These are phyloP conservation scores for Nepenthes mirabilis DNA, from an alignment of 148 eudicot species.

Conservation along the genomic window DNA sequence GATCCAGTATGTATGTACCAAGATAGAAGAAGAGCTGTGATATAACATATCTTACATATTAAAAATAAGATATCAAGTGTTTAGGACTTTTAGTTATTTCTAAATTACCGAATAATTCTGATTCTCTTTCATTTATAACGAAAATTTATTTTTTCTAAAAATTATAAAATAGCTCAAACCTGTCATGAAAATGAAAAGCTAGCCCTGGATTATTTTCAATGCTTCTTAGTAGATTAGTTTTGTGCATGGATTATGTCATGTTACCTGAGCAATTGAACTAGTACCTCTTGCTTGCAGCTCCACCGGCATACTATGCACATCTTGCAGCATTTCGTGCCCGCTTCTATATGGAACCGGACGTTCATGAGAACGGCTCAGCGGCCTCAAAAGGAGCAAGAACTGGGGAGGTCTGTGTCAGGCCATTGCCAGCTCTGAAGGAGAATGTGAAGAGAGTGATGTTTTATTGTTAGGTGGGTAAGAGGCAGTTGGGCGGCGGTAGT, in stretches of 20 bases:
- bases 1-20: too few species aligned
- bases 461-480: constrained; percentile 24
- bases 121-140: too few species aligned
- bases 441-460: constrained; percentile 67
- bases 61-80: too few species aligned
- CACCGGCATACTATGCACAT: constrained; percentile 89
- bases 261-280: not conserved
- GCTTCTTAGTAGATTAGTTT: too few species aligned
- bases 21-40: too few species aligned
- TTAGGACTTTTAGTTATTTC: too few species aligned
- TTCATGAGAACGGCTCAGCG: constrained; percentile 29
- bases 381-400: constrained; percentile 19
- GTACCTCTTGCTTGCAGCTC: constrained; percentile 36
- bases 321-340: constrained; percentile 74
- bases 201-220: too few species aligned
- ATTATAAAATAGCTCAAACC: too few species aligned
- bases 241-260: not conserved
- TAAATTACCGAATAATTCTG: too few species aligned
- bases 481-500: not conserved
- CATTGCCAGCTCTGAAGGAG: constrained; percentile 55
- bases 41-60: too few species aligned
- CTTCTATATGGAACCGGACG: constrained; percentile 57
- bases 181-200: too few species aligned
- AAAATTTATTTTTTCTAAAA: too few species aligned
- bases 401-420: constrained; percentile 37